Evolutionary conservation across 2,329 filamentous ascomycete species (phyloP).

Genomic region (Ambrosiella cleistominuta): DNA sequence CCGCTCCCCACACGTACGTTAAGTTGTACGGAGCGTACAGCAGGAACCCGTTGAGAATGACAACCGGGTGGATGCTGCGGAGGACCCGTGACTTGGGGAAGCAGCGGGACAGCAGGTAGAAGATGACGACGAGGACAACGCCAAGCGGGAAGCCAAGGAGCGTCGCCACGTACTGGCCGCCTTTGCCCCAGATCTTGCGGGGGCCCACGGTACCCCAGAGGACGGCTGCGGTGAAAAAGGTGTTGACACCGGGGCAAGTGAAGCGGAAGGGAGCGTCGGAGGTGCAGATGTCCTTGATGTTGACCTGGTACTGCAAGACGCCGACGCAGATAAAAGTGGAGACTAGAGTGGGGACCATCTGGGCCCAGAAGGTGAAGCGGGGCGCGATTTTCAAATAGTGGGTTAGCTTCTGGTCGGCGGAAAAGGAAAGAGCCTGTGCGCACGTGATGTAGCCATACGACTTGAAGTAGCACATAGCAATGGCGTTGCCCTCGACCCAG

Average conservation of each 20-base stretch:
- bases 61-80: slow-evolving; percentile 25
- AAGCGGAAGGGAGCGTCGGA: slow-evolving; percentile 21
- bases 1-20: slow-evolving; percentile 26
- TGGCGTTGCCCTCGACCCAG: slow-evolving; percentile 30
- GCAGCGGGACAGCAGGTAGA: slow-evolving; percentile 17
- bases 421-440: slow-evolving; percentile 34
- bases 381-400: slow-evolving; percentile 45
- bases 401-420: slow-evolving; percentile 30
- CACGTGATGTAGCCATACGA: slow-evolving; percentile 32
- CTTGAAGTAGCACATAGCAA: slow-evolving; percentile 39
- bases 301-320: slow-evolving; percentile 29
- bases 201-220: slow-evolving; percentile 30
- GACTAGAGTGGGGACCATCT: slow-evolving; percentile 39
- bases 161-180: slow-evolving; percentile 24
- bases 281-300: slow-evolving; percentile 23
- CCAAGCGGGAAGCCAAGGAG: slow-evolving; percentile 24
- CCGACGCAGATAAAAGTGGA: slow-evolving; percentile 33
- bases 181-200: slow-evolving; percentile 24
- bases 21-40: slow-evolving; percentile 25
- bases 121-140: slow-evolving; percentile 19
- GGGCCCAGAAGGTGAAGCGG: slow-evolving; percentile 38
- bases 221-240: slow-evolving; percentile 27
- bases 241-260: slow-evolving; percentile 23
- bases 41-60: slow-evolving; percentile 22
- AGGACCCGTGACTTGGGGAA: slow-evolving; percentile 20